These are phyloP conservation scores for Phlebiopsis flavidoalba DNA, from an alignment of 768 basidiomycete genomes.

Conservation along the genomic window DNA sequence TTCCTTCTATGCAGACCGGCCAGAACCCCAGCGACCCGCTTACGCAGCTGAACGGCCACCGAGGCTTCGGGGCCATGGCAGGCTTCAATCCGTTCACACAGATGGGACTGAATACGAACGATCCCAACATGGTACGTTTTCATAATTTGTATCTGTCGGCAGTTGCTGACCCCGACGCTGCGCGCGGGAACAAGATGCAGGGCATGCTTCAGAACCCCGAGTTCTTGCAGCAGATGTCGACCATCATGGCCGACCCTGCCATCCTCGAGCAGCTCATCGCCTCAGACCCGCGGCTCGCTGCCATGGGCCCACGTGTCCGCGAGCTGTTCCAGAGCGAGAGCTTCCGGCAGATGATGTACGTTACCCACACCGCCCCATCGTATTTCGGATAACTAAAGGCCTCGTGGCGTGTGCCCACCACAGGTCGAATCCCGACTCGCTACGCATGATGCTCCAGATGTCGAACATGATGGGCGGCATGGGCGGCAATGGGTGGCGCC, in stretches of 20 bases:
- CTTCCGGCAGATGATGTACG: constrained; percentile 74
- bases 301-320: constrained; percentile 78
- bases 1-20: constrained; percentile 88
- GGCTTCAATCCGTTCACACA: constrained; percentile 90
- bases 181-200: constrained; percentile 49
- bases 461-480: constrained; percentile 42
- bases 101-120: constrained; percentile 86
- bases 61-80: constrained; percentile 75
- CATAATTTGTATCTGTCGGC: neutral
- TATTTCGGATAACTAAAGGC: neutral
- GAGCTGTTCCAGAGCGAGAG: constrained; percentile 71
- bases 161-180: neutral
- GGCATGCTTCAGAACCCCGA: constrained; percentile 81
- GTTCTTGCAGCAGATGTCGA: constrained; percentile 84
- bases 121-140: constrained; percentile 83
- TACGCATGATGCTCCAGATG: constrained; percentile 77
- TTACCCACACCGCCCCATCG: constrained; percentile 7
- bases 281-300: constrained; percentile 69
- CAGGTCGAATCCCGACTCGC: constrained; percentile 71
- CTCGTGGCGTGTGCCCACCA: neutral
- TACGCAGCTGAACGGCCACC: constrained; percentile 73
- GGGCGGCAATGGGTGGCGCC: constrained; percentile 14
- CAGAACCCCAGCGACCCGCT: constrained; percentile 87
- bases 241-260: constrained; percentile 83
- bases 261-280: constrained; percentile 84